Evolutionary conservation across 75 land plant species (phyloP).

Genomic region (Larix kaempferi): DNA sequence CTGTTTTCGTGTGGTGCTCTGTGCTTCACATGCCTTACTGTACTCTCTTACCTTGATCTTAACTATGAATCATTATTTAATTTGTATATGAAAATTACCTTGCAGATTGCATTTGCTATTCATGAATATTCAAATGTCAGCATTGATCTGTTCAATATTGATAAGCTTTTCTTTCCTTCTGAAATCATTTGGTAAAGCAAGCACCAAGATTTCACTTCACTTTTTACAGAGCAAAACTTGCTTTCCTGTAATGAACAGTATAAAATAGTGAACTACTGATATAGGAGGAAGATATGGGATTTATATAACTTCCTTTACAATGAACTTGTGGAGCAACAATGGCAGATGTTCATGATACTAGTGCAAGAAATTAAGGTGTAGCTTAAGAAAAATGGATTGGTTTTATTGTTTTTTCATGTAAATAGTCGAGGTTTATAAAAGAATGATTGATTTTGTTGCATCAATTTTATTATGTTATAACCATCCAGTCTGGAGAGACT

Average conservation of each 20-base stretch:
- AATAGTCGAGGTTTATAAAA: too few relatives aligned
- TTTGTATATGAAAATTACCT: slow-evolving; percentile 7
- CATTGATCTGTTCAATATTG: background rate
- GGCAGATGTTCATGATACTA: background rate
- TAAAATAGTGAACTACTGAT: background rate
- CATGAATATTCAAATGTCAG: background rate
- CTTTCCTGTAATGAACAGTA: background rate
- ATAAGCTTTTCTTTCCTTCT: background rate
- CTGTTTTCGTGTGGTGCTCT: background rate
- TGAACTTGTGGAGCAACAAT: background rate
- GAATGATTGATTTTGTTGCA: too few relatives aligned
- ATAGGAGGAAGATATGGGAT: background rate
- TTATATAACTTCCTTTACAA: background rate
- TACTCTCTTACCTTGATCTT: slow-evolving; percentile 6
- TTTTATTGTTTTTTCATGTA: too few relatives aligned
- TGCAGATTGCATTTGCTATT: background rate
- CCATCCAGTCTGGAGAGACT: too few relatives aligned
- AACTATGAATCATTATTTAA: slow-evolving; percentile 11
- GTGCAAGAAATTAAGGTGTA: background rate
- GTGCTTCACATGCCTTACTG: slow-evolving; percentile 8
- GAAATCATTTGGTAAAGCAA: background rate
- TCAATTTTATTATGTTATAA: too few relatives aligned
- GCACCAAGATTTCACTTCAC: background rate
- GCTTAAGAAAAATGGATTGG: too few relatives aligned
- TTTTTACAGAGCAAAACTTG: background rate